phyloP scores from a whole-genome alignment of 306 rosid genomes.

The Sechiopsis laciniata region DNA sequence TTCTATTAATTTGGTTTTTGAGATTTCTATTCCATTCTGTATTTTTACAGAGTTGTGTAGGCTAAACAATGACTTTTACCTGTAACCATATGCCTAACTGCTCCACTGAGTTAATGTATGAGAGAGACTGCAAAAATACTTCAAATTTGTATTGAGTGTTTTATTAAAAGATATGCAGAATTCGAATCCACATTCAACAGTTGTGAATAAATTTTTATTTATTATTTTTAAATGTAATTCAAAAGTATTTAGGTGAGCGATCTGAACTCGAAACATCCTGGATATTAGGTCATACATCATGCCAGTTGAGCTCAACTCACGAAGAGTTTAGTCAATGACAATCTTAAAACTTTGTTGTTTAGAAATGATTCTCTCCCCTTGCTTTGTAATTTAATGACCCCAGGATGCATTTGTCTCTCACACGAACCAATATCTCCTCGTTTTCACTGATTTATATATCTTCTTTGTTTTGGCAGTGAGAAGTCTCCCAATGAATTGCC shows the following conservation, averaged over 20 bases:
- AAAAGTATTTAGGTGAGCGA: no score
- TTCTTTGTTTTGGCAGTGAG: conserved; percentile 54
- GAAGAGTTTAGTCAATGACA: no score
- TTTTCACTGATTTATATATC: conserved; percentile 25
- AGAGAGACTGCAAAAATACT: not conserved
- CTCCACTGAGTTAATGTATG: not conserved
- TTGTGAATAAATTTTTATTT: no score
- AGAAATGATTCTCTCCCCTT: not conserved
- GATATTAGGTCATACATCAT: no score
- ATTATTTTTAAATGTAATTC: no score
- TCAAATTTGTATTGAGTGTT: no score
- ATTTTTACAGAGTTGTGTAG: not conserved
- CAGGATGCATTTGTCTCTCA: not conserved
- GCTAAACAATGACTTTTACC: no score
- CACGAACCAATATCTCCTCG: conserved; percentile 7
- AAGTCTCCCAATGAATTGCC: conserved; percentile 59
- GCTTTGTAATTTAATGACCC: not conserved
- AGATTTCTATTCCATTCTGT: not conserved
- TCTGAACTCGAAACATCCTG: no score
- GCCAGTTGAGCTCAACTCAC: no score
- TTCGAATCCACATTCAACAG: not conserved
- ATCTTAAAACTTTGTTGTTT: not conserved
- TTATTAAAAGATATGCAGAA: no score
- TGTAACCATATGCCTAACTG: no score
- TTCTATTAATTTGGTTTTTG: not conserved